A percentile compares a stretch with the other conserved stretches of the same genome.
Evolutionary conservation across 169 alveolate species (phyloP).

Genomic region (Plasmodium knowlesi): DNA sequence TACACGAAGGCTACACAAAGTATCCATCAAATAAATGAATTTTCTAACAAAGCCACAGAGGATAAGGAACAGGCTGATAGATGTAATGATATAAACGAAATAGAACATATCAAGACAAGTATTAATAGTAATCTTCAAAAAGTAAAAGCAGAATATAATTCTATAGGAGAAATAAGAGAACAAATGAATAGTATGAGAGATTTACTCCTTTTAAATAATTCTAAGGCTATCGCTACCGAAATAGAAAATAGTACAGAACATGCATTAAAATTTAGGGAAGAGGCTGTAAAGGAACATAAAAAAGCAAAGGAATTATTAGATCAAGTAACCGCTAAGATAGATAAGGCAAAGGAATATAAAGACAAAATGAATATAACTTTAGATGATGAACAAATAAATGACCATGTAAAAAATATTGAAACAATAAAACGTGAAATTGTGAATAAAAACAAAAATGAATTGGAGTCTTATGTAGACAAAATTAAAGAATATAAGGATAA

Average conservation of each 20-base stretch:
- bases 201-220: neutral
- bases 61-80: neutral
- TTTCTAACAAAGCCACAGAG: neutral
- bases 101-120: neutral
- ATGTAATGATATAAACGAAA: neutral
- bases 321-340: neutral
- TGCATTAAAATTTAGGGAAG: neutral
- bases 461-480: neutral
- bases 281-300: neutral
- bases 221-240: neutral
- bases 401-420: neutral
- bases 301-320: neutral
- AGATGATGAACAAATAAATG: neutral
- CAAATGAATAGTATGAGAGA: neutral
- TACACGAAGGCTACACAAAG: neutral
- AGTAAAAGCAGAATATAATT: neutral
- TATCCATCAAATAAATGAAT: neutral
- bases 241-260: neutral
- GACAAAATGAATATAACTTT: neutral
- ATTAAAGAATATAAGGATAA: constrained; percentile 9
- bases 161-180: neutral
- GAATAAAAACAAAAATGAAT: neutral
- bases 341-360: neutral
- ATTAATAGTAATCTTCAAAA: neutral
- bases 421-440: neutral